Evolutionary conservation across 2,329 filamentous ascomycete species (phyloP), one percentile per base, ranked within the genome.

Genomic region (Cladosporium colombiae): DNA sequence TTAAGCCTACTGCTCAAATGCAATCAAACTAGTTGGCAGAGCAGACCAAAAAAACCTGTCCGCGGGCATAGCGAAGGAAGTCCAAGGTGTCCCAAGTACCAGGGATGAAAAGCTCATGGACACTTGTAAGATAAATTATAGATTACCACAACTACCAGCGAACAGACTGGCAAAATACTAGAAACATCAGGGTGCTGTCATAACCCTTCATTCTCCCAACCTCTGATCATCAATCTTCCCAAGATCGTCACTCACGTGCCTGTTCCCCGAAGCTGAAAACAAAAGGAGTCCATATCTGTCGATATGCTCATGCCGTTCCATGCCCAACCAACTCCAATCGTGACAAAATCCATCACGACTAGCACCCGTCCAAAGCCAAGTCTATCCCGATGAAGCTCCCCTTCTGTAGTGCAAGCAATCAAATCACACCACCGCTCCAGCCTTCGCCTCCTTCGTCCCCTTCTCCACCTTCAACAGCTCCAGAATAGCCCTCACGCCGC

Each of bases 401-500:
- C 33, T 13, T 14, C n/a, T 11, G 2, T 50, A 11, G 44, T 13
- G 16, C 31, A 2, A 5, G n/a, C 27, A 58, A 23, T 23, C 25
- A 2, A 50, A 49, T 63, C 62, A 60, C 58, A 59, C 37, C 13
- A 65, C 55, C 5, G 62, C 62, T 7, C 59, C 62, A 7, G 55
- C 62, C 62, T 65, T 58, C 62, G 55, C 62, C 55, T 65, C 56
- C 52, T 53, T 60, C 23, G 27, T 52, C 44, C 62, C 56, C 62
- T 59, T 60, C 40, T 77, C 75, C 18, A 76, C 73, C 56, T 72
- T 72, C 73, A 83, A 69, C 67, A 74, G 75, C 66, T 77, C 80
- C 63, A 83, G 64, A 68, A 83, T 78, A n/a, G 50, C 70, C 63
- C 76, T 70, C 64, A 81, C 70, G 2, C 75, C 78, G 18, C 79